Base-by-base conservation (phyloP, 108 stramenopile species). In the Craspedostauros australis region DNA sequence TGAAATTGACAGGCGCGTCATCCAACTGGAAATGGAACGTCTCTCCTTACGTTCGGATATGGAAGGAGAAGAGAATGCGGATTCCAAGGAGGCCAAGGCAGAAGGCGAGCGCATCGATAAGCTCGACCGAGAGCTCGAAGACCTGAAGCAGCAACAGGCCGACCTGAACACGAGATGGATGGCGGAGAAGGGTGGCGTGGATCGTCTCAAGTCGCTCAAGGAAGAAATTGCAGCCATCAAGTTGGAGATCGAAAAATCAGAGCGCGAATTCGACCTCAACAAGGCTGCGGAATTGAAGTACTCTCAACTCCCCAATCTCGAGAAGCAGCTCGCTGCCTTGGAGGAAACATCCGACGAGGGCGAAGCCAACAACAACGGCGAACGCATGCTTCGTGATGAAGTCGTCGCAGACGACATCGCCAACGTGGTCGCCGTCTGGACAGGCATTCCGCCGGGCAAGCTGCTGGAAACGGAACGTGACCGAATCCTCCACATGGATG, bases 321-420 rank as follows among this genome's bases (percentile, higher is more conserved):
- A 91, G 70, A 56, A 66, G 46, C 80, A 93, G 50, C 60, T 93
- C 4, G 63, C 52, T 18, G 51, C 60, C 24, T 64, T 82, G 20
- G 77, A 79, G 48, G 65, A 50, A 1, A 62, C 66, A 22, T 64
- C 57, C 12, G 53, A 56, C 46, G 64, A 52, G 31, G 15, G 31
- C 30, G 62, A 40, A 1, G 39, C 37, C 7, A 68, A 70, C 14
- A 50, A 55, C 14, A 42, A 51, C 12, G 53, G 46, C n/a, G 68
- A 73, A 39, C 60, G 62, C 32, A 86, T 93, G 84, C 62, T 88
- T 23, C 87, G 91, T 34, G 92, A 93, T 47, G 88, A 89, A 64
- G 96, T 99, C 15, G 66, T 89, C 9, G 89, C 95, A 1, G 95
- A 99, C 55, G 95, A 97, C 56, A 95, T 96, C 69, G 95, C 96